Evolutionary conservation across 306 rosid species (phyloP), one percentile per base, ranked within the genome.

Genomic region (Rosa chinensis): DNA sequence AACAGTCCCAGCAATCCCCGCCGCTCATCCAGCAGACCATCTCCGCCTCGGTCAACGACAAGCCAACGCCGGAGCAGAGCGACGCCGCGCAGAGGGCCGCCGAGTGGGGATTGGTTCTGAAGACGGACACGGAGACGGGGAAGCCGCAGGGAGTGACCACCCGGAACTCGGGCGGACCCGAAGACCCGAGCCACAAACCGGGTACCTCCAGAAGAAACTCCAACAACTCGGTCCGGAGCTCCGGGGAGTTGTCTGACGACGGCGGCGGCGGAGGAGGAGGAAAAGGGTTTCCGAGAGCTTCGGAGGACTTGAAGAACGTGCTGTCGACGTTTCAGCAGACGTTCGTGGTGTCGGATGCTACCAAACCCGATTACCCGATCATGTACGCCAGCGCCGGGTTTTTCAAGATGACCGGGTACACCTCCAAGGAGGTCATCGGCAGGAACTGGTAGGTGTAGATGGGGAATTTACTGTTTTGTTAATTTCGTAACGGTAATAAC

Each of bases 351-450:
- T 85, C 98, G 63, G 99, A 95, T 73, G 99, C 98, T 14, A 86
- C 98, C 40, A 95, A 91, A 87, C 88, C 97, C 70, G 99, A 95
- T 84, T 89, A 81, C 85, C 99, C 99, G 87, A 91, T 95, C 17
- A 28, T 95, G 89, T 95, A 92, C 63, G 99, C 99, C 9, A 91
- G 97, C 47, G 99, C 92, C 43, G 99, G 99, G 28, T 95, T 95
- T 83, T 95, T 95, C 82, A 92, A 79, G 76, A 95, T 95, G 98
- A 95, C 99, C 13, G 99, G 99, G 47, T 95, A 95, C 73, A 87
- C 97, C 0, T 95, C 98, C 70, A 92, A 86, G 67, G 99, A 95
- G 72, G 94, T 92, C 59, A 75, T 95, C 0, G 99, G 99, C 8
- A 74, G 99, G 55, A 95, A 95, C 83, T 90, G 98, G 99, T 94